phyloP scores from a whole-genome alignment of 192 early-diverging fungal genomes.

The Umbelopsis isabellina region DNA sequence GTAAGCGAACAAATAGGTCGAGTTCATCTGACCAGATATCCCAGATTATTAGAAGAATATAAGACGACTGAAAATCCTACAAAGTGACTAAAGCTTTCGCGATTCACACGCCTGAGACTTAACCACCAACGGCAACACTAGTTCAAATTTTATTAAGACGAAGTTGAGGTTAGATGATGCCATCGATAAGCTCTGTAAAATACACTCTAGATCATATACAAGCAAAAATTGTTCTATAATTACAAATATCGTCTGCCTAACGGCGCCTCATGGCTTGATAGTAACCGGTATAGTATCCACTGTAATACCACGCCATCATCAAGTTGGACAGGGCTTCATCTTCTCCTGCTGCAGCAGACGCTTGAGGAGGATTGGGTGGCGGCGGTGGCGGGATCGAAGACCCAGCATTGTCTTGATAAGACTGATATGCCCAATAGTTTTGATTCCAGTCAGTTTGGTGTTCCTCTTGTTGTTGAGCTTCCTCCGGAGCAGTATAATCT shows the following conservation, averaged over 20 bases:
- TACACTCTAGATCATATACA: too few relatives aligned
- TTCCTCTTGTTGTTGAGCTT: not conserved
- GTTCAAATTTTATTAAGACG: too few relatives aligned
- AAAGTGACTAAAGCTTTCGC: too few relatives aligned
- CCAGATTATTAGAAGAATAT: too few relatives aligned
- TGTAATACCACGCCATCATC: conserved; percentile 77
- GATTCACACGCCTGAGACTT: too few relatives aligned
- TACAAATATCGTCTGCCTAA: conserved; percentile 12
- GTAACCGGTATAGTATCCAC: conserved; percentile 74
- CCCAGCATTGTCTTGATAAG: not conserved
- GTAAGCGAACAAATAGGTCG: too few relatives aligned
- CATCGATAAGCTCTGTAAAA: too few relatives aligned
- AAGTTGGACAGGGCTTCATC: conserved; percentile 65
- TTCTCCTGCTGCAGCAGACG: conserved; percentile 24
- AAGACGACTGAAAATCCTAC: too few relatives aligned
- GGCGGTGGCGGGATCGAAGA: conserved; percentile 13
- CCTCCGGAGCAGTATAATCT: not conserved
- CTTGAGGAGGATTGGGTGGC: not conserved
- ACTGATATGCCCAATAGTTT: not conserved
- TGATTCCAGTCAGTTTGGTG: not conserved
- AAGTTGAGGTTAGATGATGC: too few relatives aligned
- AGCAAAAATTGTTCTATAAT: not conserved
- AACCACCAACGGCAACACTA: too few relatives aligned
- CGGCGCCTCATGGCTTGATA: conserved; percentile 53
- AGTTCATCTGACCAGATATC: too few relatives aligned